Evolutionary conservation across 78 protist species (phyloP).

Genomic region (Chrysochromulina tobinii): DNA sequence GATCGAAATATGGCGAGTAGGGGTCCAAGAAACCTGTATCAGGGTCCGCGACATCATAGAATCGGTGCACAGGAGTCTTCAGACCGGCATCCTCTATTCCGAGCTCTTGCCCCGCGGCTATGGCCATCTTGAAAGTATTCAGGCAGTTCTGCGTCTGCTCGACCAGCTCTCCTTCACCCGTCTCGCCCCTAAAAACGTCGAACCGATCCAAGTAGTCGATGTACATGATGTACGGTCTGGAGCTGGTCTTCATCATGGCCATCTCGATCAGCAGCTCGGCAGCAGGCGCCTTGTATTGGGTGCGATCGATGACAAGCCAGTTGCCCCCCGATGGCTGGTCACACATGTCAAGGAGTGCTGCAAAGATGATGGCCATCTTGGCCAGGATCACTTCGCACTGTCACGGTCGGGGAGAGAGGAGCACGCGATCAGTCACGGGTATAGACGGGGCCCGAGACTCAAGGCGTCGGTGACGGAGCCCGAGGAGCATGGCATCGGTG

Average conservation of each 20-base stretch:
- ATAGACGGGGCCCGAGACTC: no score
- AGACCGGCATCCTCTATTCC: background rate
- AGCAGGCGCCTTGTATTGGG: background rate
- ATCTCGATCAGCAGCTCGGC: background rate
- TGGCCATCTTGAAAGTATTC: background rate
- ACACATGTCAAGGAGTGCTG: no score
- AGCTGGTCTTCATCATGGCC: background rate
- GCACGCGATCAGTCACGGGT: no score
- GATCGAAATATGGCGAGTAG: background rate
- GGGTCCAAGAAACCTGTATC: background rate
- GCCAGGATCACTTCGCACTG: no score
- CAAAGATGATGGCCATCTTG: no score
- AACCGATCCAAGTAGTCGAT: background rate
- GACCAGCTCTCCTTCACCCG: no score
- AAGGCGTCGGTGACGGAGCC: no score
- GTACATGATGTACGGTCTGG: background rate
- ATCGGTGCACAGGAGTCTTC: background rate
- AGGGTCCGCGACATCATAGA: background rate
- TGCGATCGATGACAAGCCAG: background rate
- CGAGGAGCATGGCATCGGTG: no score
- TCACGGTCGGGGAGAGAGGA: no score
- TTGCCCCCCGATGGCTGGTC: background rate
- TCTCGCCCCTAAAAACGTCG: background rate
- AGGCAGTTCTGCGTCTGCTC: background rate
- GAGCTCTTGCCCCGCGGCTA: background rate